Evolutionary conservation across 768 basidiomycete genomes (phyloP), one percentile per base, ranked within the genome.

Genomic region (Mrakia frigida): DNA sequence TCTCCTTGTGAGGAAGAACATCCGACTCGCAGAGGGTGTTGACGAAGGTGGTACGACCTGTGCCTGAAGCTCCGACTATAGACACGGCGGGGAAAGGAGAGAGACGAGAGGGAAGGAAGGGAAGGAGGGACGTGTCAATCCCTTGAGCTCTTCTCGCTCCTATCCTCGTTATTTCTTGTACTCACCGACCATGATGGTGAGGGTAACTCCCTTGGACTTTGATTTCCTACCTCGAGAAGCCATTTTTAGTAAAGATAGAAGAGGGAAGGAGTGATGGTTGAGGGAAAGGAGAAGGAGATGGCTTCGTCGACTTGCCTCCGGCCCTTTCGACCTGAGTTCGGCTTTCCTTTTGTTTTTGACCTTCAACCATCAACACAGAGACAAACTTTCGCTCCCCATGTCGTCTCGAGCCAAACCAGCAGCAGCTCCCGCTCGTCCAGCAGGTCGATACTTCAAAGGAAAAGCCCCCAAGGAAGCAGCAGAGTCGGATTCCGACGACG

Each of bases 361-460:
- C 65, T 11, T n/a, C 65, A 68, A 68, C 65, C 65, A n/a, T 41
- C 65, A 41, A 5, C 65, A 39, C 65, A 68, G 65, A 68, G 35
- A 9, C 65, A 65, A 21, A 16, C 37, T 33, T 39, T 35, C 33
- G 23, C 28, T 16, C 63, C 3, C 35, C 65, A 68, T 68, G 65
- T 68, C 65, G 25, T 68, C 77, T 28, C 39, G 73, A 46, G 21
- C 43, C 25, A 75, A 68, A 56, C 75, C 88, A 77, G 91, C 92
- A 11, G 88, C 90, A 31, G 88, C 92, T n/a, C 87, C 89, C 10
- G 87, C 92, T n/a, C 86, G 87, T 71, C 92, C 94, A 6, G 92
- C 88, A 3, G 90, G 88, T 9, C 90, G 94, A 3, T 95, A 96
- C 83, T 92, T 92, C 89, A 91, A 91, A 80, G 94, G 94, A 74